A percentile compares a stretch with the other conserved stretches of the same genome.
These are phyloP conservation scores for Mycena pura DNA, from an alignment of 768 basidiomycete species.

Conservation along the genomic window DNA sequence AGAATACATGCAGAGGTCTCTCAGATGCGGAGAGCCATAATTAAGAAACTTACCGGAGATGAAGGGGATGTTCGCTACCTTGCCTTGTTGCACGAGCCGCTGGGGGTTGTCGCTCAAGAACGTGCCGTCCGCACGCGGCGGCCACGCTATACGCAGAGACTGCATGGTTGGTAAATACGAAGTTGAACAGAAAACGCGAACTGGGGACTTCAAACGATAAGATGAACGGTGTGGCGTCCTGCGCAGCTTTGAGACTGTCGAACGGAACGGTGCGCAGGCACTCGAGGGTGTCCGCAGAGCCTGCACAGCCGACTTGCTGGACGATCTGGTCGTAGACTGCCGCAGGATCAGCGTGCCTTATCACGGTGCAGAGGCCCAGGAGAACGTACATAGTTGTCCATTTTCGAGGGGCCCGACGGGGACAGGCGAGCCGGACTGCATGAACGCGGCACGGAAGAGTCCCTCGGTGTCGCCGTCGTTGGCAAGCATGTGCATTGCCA, in stretches of 20 bases:
- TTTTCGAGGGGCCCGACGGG: slow-evolving; percentile 50
- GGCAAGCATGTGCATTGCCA: slow-evolving; percentile 55
- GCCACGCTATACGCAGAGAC: slow-evolving; percentile 55
- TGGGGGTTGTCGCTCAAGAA: slow-evolving; percentile 47
- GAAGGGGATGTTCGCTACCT: slow-evolving; percentile 28
- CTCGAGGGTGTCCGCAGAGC: slow-evolving; percentile 44
- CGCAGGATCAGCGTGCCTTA: not conserved
- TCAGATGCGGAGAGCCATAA: not conserved
- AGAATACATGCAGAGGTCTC: not conserved
- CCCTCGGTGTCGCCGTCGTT: slow-evolving; percentile 52
- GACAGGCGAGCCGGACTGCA: slow-evolving; percentile 57
- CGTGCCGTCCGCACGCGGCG: slow-evolving; percentile 20
- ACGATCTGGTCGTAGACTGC: slow-evolving; percentile 52
- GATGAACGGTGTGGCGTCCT: slow-evolving; percentile 46
- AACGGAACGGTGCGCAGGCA: slow-evolving; percentile 49
- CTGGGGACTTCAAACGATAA: slow-evolving; percentile 46
- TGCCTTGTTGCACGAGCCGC: slow-evolving; percentile 51
- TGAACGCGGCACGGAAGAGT: slow-evolving; percentile 56
- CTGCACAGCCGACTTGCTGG: slow-evolving; percentile 35
- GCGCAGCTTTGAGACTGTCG: slow-evolving; percentile 43
- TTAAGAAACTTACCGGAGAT: slow-evolving; percentile 3
- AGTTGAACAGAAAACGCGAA: not conserved
- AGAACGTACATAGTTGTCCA: slow-evolving; percentile 45
- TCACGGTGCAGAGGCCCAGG: not conserved
- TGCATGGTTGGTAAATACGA: no score